Evolutionary conservation across 768 basidiomycete genomes (phyloP).

Genomic region (Russula griseocarnosa): DNA sequence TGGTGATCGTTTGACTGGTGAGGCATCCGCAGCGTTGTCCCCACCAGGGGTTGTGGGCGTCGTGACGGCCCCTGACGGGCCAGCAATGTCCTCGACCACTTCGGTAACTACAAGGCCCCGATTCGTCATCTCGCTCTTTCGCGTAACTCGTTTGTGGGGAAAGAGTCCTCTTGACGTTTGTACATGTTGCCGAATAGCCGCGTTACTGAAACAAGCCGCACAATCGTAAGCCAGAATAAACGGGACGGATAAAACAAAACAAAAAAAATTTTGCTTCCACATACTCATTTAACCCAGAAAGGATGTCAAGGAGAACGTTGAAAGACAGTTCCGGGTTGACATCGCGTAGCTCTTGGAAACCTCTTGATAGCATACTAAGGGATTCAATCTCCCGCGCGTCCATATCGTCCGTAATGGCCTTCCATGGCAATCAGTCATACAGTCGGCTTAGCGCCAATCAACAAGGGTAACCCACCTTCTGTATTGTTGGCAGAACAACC

Average conservation of each 20-base stretch:
- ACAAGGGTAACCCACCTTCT: slow-evolving; percentile 53
- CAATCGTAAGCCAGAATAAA: slow-evolving; percentile 15
- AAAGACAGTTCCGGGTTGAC: slow-evolving; percentile 84
- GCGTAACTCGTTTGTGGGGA: slow-evolving; percentile 72
- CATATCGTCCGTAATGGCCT: slow-evolving; percentile 81
- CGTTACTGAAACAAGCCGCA: slow-evolving; percentile 45
- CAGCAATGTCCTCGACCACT: slow-evolving; percentile 55
- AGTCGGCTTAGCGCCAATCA: slow-evolving; percentile 36
- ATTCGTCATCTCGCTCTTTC: slow-evolving; percentile 81
- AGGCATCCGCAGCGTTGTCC: slow-evolving; percentile 27
- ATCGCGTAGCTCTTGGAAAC: slow-evolving; percentile 81
- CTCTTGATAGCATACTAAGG: slow-evolving; percentile 82
- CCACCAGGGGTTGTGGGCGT: slow-evolving; percentile 42
- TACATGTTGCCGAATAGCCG: slow-evolving; percentile 75
- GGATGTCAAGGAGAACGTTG: slow-evolving; percentile 80
- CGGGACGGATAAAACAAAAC: background rate
- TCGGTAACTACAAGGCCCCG: slow-evolving; percentile 82
- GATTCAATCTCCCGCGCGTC: slow-evolving; percentile 86
- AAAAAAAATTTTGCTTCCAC: slow-evolving; percentile 33
- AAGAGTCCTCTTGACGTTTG: slow-evolving; percentile 77
- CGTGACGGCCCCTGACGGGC: background rate
- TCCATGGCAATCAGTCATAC: background rate
- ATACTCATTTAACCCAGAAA: slow-evolving; percentile 88
- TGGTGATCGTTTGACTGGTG: slow-evolving; percentile 63
- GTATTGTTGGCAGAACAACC: slow-evolving; percentile 75